phyloP scores from a whole-genome alignment of 2,329 filamentous ascomycete genomes.

The Tolypocladium sp. region DNA sequence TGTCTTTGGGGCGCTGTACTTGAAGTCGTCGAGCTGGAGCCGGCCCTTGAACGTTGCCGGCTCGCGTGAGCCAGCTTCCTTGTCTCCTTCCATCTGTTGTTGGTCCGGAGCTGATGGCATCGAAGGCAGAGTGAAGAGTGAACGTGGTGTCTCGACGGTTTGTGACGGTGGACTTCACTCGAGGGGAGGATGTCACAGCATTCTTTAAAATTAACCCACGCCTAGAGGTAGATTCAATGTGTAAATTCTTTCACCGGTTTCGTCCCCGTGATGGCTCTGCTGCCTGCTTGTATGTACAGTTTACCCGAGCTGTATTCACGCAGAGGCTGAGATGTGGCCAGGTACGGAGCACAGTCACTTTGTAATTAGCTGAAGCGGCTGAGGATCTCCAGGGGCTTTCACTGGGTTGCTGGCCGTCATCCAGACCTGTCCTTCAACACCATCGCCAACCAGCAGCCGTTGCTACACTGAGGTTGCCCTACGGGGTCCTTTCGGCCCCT shows the following conservation, averaged over 20 bases:
- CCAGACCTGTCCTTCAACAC: background rate
- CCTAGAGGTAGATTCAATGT: background rate
- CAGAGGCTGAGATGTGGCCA: background rate
- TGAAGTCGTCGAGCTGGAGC: conserved; percentile 34
- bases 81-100: background rate
- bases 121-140: background rate
- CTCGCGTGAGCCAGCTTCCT: background rate
- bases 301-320: background rate
- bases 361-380: no score
- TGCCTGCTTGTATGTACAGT: background rate
- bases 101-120: background rate
- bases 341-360: background rate
- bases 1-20: conserved; percentile 20
- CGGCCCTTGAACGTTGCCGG: conserved; percentile 32
- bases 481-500: background rate
- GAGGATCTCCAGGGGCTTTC: no score
- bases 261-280: background rate
- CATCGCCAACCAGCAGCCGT: background rate
- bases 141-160: background rate
- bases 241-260: background rate
- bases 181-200: background rate
- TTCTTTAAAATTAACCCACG: background rate
- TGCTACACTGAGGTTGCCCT: background rate
- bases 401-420: background rate
- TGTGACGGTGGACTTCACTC: background rate